These are phyloP conservation scores for Mortierella sp. DNA, from an alignment of 371 early-diverging fungal genomes.

Conservation along the genomic window DNA sequence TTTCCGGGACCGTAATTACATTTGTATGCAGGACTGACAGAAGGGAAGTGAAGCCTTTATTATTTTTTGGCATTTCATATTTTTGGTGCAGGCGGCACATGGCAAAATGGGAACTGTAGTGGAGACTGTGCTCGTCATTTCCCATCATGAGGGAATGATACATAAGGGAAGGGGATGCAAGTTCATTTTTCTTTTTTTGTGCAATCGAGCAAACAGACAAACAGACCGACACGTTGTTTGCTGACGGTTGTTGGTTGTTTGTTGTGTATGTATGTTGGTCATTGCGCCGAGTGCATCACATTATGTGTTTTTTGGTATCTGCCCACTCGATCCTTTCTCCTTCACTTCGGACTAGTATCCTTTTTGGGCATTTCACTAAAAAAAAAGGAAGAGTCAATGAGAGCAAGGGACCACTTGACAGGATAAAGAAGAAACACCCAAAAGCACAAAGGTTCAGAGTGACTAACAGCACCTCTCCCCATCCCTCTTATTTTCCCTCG, in stretches of 20 bases:
- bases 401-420: not conserved
- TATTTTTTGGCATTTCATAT: too few relatives aligned
- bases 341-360: conserved; percentile 9
- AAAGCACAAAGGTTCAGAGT: not conserved
- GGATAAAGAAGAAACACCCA: not conserved
- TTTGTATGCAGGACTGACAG: too few relatives aligned
- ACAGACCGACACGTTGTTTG: conserved; percentile 16
- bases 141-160: conserved; percentile 21
- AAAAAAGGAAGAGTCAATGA: not conserved
- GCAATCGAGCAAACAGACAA: conserved; percentile 16
- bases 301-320: not conserved
- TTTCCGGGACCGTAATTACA: too few relatives aligned
- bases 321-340: not conserved
- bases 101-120: too few relatives aligned
- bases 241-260: not conserved
- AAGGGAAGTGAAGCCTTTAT: too few relatives aligned
- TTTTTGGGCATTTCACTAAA: conserved; percentile 1
- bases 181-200: not conserved
- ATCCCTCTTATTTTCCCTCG: not conserved
- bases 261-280: not conserved
- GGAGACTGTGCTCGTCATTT: conserved; percentile 17
- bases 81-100: too few relatives aligned
- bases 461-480: not conserved
- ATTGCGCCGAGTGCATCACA: not conserved
- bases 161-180: not conserved